Conservation (phyloP, 441 rosid species). For the Capsella rubella region DNA sequence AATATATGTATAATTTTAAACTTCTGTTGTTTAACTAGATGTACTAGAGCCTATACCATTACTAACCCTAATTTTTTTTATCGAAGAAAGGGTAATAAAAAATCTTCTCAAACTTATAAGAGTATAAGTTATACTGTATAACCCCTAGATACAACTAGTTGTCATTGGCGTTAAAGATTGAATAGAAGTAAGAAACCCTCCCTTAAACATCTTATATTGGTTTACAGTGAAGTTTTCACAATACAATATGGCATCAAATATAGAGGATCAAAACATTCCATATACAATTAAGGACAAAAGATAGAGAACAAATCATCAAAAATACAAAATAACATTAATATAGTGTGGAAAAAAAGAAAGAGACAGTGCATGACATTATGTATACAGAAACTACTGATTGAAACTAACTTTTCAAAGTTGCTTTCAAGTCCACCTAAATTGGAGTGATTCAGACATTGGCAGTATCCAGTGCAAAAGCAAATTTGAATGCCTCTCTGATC, state of each 20-base stretch:
- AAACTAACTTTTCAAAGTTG: conserved; percentile 34
- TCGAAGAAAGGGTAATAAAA: background rate
- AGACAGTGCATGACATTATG: background rate
- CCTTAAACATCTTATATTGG: background rate
- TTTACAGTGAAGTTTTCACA: background rate
- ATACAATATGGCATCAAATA: background rate
- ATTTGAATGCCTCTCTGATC: conserved; percentile 26
- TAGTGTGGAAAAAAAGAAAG: background rate
- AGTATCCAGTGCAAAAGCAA: conserved; percentile 26
- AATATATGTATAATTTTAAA: background rate
- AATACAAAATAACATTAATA: background rate
- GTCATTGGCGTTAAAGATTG: background rate
- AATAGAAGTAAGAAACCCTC: background rate
- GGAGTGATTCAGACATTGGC: conserved; percentile 37
- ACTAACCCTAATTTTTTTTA: background rate
- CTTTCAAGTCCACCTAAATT: conserved; percentile 32
- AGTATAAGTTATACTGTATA: no score
- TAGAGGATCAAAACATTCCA: background rate
- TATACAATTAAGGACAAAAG: background rate
- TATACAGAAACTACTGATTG: background rate
- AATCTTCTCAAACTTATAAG: background rate
- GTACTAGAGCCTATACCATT: background rate
- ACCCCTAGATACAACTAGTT: background rate
- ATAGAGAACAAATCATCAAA: background rate
- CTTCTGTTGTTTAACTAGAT: background rate